A percentile compares a stretch with the other conserved stretches of the same genome.
Conservation (phyloP, 2,329 filamentous ascomycete genomes). For the Aspergillus caelatus region DNA sequence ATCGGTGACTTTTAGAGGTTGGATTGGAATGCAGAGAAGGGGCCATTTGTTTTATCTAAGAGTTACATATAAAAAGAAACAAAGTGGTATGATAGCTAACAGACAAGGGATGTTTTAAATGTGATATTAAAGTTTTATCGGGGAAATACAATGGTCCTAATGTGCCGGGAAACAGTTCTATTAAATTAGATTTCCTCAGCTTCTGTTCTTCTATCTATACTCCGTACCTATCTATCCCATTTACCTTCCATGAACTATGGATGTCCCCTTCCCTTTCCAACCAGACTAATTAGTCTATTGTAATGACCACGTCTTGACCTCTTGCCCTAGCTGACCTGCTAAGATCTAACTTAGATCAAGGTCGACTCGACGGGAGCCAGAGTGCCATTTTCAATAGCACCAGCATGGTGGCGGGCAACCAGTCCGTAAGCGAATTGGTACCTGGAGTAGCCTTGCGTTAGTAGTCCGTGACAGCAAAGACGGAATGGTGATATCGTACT, state of each 20-base stretch:
- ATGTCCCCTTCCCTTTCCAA: fast-evolving
- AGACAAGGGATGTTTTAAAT: too few species aligned
- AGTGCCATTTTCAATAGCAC: conserved; percentile 63
- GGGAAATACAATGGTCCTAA: not conserved
- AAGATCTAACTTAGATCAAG: conserved; percentile 18
- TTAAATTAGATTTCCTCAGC: not conserved
- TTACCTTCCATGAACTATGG: not conserved
- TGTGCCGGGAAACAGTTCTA: not conserved
- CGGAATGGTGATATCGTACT: conserved; percentile 25
- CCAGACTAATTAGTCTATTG: not conserved
- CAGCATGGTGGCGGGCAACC: conserved; percentile 63
- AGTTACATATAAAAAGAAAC: fast-evolving
- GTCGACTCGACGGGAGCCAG: conserved; percentile 57
- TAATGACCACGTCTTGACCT: fast-evolving
- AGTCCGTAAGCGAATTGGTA: conserved; percentile 63
- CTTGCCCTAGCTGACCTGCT: not conserved
- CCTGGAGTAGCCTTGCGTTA: conserved; percentile 38
- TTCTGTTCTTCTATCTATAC: not conserved
- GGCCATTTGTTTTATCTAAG: fast-evolving
- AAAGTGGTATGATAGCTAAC: too few species aligned
- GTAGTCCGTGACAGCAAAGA: not conserved
- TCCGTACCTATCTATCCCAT: not conserved
- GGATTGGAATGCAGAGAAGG: too few species aligned
- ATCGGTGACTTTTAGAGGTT: not conserved
- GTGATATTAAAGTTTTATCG: too few species aligned